A percentile compares a stretch with the other conserved stretches of the same genome.
Evolutionary conservation across 768 basidiomycete genomes (phyloP).

Genomic region (Leccinum sublutescens): DNA sequence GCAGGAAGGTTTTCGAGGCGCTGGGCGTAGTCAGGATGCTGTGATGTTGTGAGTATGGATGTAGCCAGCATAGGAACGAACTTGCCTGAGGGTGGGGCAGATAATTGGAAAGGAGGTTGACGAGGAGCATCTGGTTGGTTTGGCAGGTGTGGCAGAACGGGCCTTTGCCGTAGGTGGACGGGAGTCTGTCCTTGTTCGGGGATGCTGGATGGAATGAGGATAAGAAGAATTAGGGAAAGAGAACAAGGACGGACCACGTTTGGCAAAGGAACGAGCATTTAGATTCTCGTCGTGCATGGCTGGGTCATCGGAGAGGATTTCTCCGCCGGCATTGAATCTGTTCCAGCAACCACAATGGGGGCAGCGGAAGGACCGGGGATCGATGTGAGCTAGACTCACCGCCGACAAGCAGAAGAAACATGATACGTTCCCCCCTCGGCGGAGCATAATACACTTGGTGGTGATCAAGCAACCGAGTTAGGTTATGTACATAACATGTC

Average conservation of each 20-base stretch:
- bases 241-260: constrained; percentile 51
- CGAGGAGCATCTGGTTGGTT: constrained; percentile 87
- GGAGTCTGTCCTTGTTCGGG: constrained; percentile 66
- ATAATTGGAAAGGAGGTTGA: constrained; percentile 88
- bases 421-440: constrained; percentile 46
- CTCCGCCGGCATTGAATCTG: constrained; percentile 64
- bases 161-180: constrained; percentile 51
- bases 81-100: constrained; percentile 75
- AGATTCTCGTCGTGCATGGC: constrained; percentile 82
- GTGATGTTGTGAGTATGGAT: background rate
- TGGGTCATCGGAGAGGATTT: constrained; percentile 82
- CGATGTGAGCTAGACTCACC: constrained; percentile 39
- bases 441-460: constrained; percentile 36
- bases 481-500: background rate
- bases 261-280: constrained; percentile 68
- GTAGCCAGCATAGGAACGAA: background rate
- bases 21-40: constrained; percentile 72
- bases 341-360: constrained; percentile 72
- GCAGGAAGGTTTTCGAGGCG: constrained; percentile 63
- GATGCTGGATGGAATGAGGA: constrained; percentile 45
- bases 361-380: constrained; percentile 63
- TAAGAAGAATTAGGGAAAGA: background rate
- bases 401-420: constrained; percentile 74
- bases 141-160: constrained; percentile 87
- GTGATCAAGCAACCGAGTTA: background rate